Conservation (phyloP, 78 protist genomes). For the Dictyostelium firmibasis region DNA sequence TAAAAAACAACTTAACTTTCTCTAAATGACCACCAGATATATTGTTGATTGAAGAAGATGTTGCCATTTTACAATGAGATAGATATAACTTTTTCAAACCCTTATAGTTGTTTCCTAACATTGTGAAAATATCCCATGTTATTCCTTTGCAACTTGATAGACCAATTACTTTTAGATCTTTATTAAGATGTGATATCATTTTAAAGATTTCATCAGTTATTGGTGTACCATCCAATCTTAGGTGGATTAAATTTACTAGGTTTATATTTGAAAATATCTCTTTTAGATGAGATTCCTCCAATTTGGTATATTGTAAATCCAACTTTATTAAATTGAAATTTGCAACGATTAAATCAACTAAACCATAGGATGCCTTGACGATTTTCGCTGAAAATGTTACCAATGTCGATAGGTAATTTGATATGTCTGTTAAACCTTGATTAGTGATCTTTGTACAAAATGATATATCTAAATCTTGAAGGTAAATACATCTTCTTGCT, state of each 20-base stretch:
- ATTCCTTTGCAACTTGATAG: constrained; percentile 56
- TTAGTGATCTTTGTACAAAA: constrained; percentile 20
- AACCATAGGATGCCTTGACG: background rate
- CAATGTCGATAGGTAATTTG: background rate
- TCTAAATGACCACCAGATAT: background rate
- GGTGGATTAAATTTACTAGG: background rate
- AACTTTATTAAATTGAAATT: background rate
- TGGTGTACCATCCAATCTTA: constrained; percentile 52
- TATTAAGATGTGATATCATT: background rate
- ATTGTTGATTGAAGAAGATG: background rate
- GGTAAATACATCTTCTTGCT: constrained; percentile 12
- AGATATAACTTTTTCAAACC: background rate
- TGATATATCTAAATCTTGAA: constrained; percentile 51
- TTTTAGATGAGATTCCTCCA: constrained; percentile 24
- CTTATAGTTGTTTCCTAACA: background rate
- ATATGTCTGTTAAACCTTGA: constrained; percentile 20
- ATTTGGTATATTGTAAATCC: constrained; percentile 31
- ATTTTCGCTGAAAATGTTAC: background rate
- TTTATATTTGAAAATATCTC: background rate
- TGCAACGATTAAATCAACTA: background rate
- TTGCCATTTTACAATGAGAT: constrained; percentile 35
- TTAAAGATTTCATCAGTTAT: constrained; percentile 14
- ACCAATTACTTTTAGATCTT: constrained; percentile 4
- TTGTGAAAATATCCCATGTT: constrained; percentile 1
- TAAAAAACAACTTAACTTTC: background rate